A percentile compares a stretch with the other conserved stretches of the same genome.
Evolutionary conservation across 2,329 filamentous ascomycete genomes (phyloP).

Genomic region (Penicillium occitanis): DNA sequence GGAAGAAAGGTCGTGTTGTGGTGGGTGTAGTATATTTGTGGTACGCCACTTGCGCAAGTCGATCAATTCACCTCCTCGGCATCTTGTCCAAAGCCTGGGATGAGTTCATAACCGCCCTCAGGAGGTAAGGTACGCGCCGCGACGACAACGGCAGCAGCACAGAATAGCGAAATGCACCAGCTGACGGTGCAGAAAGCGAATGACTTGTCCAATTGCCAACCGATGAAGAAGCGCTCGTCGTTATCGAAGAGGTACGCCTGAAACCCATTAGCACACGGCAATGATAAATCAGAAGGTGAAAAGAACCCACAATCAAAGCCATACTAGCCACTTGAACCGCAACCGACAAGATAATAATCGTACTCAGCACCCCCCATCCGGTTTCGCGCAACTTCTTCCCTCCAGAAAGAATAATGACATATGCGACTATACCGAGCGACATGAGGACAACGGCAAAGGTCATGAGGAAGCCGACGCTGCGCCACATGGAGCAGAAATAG

Average conservation of each 20-base stretch:
- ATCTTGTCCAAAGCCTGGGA: conserved; percentile 43
- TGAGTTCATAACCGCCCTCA: conserved; percentile 85
- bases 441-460: conserved; percentile 80
- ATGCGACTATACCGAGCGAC: conserved; percentile 76
- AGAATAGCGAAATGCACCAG: conserved; percentile 56
- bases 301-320: conserved; percentile 73
- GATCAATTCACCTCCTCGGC: conserved; percentile 11
- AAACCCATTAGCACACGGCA: conserved; percentile 13
- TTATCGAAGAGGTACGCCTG: conserved; percentile 82
- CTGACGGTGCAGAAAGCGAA: conserved; percentile 71
- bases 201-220: conserved; percentile 76
- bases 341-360: conserved; percentile 65
- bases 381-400: conserved; percentile 76
- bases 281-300: background rate
- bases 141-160: conserved; percentile 59
- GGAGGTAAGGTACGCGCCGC: conserved; percentile 70
- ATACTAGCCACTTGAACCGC: conserved; percentile 73
- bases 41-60: background rate
- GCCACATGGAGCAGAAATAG: conserved; percentile 90
- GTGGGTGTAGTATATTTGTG: background rate
- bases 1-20: background rate
- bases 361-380: conserved; percentile 75
- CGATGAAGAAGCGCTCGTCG: conserved; percentile 77
- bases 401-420: conserved; percentile 72
- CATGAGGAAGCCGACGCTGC: conserved; percentile 82